phyloP scores from a whole-genome alignment of 257 asterid species.

The Solanum medicagineum region DNA sequence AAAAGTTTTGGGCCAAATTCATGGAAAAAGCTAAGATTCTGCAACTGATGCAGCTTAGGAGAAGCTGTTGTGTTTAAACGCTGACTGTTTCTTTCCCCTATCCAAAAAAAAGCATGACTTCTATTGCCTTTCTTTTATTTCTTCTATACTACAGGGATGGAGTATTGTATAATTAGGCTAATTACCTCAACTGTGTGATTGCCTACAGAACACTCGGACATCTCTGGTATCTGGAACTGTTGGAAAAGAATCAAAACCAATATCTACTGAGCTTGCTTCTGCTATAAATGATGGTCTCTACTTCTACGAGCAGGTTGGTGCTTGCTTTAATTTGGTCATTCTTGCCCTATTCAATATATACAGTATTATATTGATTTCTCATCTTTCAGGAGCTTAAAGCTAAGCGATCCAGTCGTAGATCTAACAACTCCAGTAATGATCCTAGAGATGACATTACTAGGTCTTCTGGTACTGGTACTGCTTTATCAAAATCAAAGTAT shows the following conservation, averaged over 20 bases:
- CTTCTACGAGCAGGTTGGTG: constrained; percentile 82
- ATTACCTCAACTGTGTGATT: neutral
- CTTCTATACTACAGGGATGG: neutral
- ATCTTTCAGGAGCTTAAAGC: constrained; percentile 61
- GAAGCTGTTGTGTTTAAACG: neutral
- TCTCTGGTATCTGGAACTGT: constrained; percentile 24
- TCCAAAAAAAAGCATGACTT: neutral
- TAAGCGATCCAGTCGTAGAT: constrained; percentile 29
- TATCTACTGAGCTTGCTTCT: constrained; percentile 78
- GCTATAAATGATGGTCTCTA: constrained; percentile 80
- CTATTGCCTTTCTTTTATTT: neutral
- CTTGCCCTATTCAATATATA: neutral
- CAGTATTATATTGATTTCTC: neutral
- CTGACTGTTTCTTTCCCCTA: neutral
- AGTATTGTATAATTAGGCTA: neutral
- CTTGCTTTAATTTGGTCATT: constrained; percentile 4
- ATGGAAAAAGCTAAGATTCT: neutral
- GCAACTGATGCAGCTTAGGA: neutral
- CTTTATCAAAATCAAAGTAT: constrained; percentile 25
- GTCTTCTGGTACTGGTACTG: constrained; percentile 20
- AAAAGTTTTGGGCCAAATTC: neutral
- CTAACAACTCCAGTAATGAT: constrained; percentile 20
- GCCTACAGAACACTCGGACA: constrained; percentile 39
- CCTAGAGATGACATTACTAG: constrained; percentile 38
- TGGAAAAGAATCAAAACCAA: constrained; percentile 30